phyloP scores from a whole-genome alignment of 139 green algal genomes.

The Chara braunii region DNA sequence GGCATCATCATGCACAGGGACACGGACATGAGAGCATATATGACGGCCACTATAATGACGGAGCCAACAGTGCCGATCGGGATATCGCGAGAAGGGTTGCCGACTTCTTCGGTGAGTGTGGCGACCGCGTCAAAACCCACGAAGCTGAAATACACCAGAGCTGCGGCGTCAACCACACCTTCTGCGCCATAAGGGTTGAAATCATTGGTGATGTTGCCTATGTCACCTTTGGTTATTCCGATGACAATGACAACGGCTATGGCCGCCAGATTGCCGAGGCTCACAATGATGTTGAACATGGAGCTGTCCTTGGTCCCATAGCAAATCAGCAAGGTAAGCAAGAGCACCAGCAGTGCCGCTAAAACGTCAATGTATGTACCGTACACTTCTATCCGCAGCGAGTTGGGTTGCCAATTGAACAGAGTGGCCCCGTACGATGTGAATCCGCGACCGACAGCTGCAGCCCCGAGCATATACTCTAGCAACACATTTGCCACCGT shows the following conservation, averaged over 20 bases:
- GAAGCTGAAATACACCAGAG: constrained; percentile 51
- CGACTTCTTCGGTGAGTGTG: constrained; percentile 59
- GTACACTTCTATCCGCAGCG: constrained; percentile 42
- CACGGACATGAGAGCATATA: constrained; percentile 53
- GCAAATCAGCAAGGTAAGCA: constrained; percentile 48
- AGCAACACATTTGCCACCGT: constrained; percentile 70
- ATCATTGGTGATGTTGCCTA: constrained; percentile 46
- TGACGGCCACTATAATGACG: constrained; percentile 47
- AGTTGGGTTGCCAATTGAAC: constrained; percentile 36
- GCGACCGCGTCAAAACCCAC: constrained; percentile 59
- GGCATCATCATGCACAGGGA: constrained; percentile 50
- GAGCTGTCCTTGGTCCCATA: constrained; percentile 57
- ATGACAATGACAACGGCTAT: constrained; percentile 49
- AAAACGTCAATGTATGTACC: constrained; percentile 56
- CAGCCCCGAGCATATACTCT: constrained; percentile 71
- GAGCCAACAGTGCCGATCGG: constrained; percentile 57
- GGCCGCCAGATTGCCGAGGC: constrained; percentile 32
- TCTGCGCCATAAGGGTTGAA: constrained; percentile 49
- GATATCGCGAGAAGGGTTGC: constrained; percentile 47
- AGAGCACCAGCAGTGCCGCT: constrained; percentile 36
- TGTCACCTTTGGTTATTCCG: constrained; percentile 40
- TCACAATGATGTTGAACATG: constrained; percentile 62
- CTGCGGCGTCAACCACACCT: constrained; percentile 57
- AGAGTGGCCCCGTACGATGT: constrained; percentile 69
- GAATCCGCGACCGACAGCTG: constrained; percentile 73